These are phyloP conservation scores for Apophysomyces variabilis DNA, from an alignment of 371 early-diverging fungal genomes.

Conservation along the genomic window DNA sequence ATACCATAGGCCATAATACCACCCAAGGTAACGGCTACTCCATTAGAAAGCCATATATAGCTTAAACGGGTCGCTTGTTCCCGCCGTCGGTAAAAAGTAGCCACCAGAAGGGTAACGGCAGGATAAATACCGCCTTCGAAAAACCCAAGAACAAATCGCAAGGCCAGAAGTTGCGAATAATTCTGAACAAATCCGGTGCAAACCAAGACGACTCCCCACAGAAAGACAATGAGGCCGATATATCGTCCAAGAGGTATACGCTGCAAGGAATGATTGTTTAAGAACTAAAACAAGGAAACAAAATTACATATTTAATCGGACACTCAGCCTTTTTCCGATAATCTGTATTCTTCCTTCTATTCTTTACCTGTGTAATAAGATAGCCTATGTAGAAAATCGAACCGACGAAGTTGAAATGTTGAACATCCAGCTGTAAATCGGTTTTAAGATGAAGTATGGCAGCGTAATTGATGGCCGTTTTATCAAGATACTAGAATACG, in stretches of 20 bases:
- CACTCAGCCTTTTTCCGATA: no score
- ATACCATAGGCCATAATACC: constrained; percentile 57
- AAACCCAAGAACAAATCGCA: constrained; percentile 19
- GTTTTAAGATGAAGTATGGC: constrained; percentile 31
- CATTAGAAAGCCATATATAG: constrained; percentile 12
- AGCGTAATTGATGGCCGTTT: constrained; percentile 47
- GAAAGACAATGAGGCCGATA: constrained; percentile 10
- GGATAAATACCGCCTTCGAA: constrained; percentile 16
- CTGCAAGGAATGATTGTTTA: neutral
- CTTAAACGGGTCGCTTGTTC: constrained; percentile 15
- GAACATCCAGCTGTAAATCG: constrained; percentile 31
- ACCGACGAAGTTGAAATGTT: constrained; percentile 35
- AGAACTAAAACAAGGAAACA: neutral
- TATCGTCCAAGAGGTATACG: neutral
- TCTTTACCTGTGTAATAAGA: constrained; percentile 38
- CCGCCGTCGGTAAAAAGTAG: constrained; percentile 11
- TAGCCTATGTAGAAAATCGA: constrained; percentile 49
- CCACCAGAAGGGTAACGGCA: neutral
- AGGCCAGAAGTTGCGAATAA: constrained; percentile 12
- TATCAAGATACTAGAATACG: constrained; percentile 39
- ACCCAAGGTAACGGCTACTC: constrained; percentile 48
- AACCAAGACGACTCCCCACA: constrained; percentile 19
- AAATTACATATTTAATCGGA: no score
- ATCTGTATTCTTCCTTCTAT: neutral
- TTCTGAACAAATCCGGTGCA: constrained; percentile 13